Evolutionary conservation across 371 early-diverging fungal genomes (phyloP), one percentile per base, ranked within the genome.

Genomic region (Mortierella sp.): DNA sequence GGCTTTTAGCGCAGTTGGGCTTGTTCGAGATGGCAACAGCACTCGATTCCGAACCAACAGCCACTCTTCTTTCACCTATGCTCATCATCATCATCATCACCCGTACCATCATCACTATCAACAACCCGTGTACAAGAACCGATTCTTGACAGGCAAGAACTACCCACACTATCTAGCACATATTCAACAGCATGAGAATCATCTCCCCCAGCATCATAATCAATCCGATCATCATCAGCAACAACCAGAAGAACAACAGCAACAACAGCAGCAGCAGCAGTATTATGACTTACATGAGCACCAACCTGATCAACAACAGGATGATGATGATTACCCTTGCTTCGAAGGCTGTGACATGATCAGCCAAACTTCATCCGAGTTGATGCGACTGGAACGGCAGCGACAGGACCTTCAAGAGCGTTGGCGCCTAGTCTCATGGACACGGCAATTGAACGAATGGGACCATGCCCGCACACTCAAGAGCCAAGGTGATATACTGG

Each of bases 351-450:
- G 28, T 13, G 10, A 58, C 19, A 8, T 24, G 16, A 10, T 13
- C 21, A 43, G 45, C 21, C 37, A 37, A 54, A 22, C 25, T 40
- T 46, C 53, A 13, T 50, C 67, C 8, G 60, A 67, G 41, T 39
- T 74, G 19, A 59, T 44, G 16, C 24, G 41, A 4, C 27, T 74
- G 31, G 60, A 63, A 22, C 44, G 19, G 13, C 60, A 67, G 14
- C 67, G 64, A 44, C 64, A 68, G 17, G 60, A 60, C 7, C 21
- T 74, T 3, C 64, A 67, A 10, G 64, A 74, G 44, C 63, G 57
- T 13, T 74, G 76, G 76, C 55, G 76, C 21, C 45, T 67, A 46
- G 64, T 60, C 14, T 74, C 76, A 0, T 74, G 76, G 76, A 74
- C 76, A 2, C 50, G 76, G 1, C 76, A 67, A 37, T 19, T 74